Evolutionary conservation across 164 flowering plant genomes (phyloP).

Genomic region (Chimonanthus praecox): DNA sequence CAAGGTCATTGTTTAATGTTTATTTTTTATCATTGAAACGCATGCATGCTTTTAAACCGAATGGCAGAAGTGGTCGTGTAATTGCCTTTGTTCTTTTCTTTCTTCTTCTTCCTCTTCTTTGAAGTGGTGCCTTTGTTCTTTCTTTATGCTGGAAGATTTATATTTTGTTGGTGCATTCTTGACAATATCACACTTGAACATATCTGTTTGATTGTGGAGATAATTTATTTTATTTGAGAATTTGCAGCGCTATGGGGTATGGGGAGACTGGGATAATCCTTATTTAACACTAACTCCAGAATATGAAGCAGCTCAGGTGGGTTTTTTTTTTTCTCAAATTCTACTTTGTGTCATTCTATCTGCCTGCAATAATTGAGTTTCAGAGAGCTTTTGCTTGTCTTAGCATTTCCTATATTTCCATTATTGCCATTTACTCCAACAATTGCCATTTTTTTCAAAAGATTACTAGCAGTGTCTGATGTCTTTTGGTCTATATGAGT

Average conservation of each 20-base stretch:
- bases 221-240: conserved; percentile 5
- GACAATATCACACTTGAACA: too few species aligned
- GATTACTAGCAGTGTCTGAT: not conserved
- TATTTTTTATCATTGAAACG: not conserved
- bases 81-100: not conserved
- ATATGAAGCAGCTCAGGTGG: conserved; percentile 97
- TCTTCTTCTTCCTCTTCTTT: not conserved
- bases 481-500: not conserved
- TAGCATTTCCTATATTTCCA: not conserved
- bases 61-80: not conserved
- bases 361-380: not conserved
- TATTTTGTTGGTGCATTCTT: too few species aligned
- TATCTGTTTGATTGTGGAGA: not conserved
- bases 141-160: too few species aligned
- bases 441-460: too few species aligned
- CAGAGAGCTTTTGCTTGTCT: not conserved
- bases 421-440: too few species aligned
- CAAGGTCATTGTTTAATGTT: conserved; percentile 41
- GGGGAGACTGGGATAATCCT: conserved; percentile 92
- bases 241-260: conserved; percentile 89
- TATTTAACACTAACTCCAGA: conserved; percentile 90
- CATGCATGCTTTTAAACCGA: not conserved
- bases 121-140: too few species aligned
- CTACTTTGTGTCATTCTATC: not conserved
- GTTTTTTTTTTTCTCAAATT: conserved; percentile 2